A percentile compares a stretch with the other conserved stretches of the same genome.
Evolutionary conservation across 2,329 filamentous ascomycete species (phyloP).

Genomic region (Ramularia endophylla): DNA sequence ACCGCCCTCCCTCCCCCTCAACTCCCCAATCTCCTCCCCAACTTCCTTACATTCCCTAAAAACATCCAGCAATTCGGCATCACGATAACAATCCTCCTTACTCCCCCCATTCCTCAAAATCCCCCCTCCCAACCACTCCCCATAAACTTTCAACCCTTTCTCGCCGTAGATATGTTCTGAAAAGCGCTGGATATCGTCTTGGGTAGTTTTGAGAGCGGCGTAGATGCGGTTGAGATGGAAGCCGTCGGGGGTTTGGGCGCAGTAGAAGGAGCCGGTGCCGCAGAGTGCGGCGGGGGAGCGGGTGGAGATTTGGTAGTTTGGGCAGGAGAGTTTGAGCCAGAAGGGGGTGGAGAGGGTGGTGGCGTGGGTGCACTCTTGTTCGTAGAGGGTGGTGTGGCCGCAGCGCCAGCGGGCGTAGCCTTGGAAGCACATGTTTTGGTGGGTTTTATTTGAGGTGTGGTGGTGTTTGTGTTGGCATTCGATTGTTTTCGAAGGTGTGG

Average conservation of each 20-base stretch:
- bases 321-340: conserved; percentile 15
- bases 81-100: background rate
- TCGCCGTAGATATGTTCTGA: background rate
- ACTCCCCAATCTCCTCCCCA: background rate
- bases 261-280: conserved; percentile 16
- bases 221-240: conserved; percentile 10
- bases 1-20: no score
- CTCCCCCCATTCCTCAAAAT: background rate
- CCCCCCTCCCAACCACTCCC: background rate
- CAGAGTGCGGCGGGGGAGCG: conserved; percentile 3
- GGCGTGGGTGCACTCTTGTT: conserved; percentile 13
- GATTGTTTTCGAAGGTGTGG: no score
- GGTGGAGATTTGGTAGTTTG: conserved; percentile 11
- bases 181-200: no score
- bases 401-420: conserved; percentile 19
- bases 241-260: conserved; percentile 9
- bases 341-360: conserved; percentile 14
- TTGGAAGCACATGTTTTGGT: conserved; percentile 24
- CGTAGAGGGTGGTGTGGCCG: conserved; percentile 17
- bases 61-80: no score
- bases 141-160: background rate
- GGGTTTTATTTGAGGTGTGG: background rate
- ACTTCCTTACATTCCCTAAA: background rate
- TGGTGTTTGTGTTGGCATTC: background rate
- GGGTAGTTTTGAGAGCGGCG: conserved; percentile 1